A percentile compares a stretch with the other conserved stretches of the same genome.
Evolutionary conservation across 2,329 filamentous ascomycete genomes (phyloP).

Genomic region (Colletotrichum ledebouriae): DNA sequence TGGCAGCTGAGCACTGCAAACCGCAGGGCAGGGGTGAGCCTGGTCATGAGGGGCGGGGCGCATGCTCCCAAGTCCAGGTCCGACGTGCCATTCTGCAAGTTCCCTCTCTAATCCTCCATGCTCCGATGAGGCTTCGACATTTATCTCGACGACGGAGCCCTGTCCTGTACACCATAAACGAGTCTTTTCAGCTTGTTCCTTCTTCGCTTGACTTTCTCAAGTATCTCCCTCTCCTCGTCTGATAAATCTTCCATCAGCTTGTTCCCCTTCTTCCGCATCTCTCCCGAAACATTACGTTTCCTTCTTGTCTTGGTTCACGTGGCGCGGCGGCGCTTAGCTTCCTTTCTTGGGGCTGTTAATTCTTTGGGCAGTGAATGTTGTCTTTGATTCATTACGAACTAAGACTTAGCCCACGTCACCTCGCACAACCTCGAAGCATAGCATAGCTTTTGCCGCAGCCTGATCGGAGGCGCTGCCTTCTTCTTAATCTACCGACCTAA

Average conservation of each 20-base stretch:
- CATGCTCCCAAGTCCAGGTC: slow-evolving; percentile 1
- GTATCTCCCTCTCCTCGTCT: slow-evolving; percentile 5
- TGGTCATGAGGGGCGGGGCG: slow-evolving; percentile 20
- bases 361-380: slow-evolving; percentile 23
- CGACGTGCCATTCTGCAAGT: slow-evolving; percentile 20
- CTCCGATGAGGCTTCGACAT: slow-evolving; percentile 14
- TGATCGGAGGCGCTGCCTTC: slow-evolving; percentile 10
- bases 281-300: slow-evolving; percentile 5
- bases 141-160: slow-evolving; percentile 13
- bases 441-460: slow-evolving; percentile 5
- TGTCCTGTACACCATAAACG: neutral
- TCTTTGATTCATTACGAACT: slow-evolving; percentile 23
- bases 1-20: neutral
- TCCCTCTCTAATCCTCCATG: neutral
- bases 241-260: slow-evolving; percentile 10
- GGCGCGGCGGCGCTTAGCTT: neutral
- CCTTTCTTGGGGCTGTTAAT: neutral
- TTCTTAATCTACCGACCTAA: slow-evolving; percentile 6
- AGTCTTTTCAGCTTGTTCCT: neutral
- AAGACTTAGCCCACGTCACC: slow-evolving; percentile 39
- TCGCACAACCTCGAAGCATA: slow-evolving; percentile 2
- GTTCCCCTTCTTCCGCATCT: neutral
- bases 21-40: slow-evolving; percentile 16
- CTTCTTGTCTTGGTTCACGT: neutral
- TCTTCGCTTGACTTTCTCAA: slow-evolving; percentile 9